phyloP scores from a whole-genome alignment of 495 filamentous ascomycete genomes.

The Penicillium odoratum region DNA sequence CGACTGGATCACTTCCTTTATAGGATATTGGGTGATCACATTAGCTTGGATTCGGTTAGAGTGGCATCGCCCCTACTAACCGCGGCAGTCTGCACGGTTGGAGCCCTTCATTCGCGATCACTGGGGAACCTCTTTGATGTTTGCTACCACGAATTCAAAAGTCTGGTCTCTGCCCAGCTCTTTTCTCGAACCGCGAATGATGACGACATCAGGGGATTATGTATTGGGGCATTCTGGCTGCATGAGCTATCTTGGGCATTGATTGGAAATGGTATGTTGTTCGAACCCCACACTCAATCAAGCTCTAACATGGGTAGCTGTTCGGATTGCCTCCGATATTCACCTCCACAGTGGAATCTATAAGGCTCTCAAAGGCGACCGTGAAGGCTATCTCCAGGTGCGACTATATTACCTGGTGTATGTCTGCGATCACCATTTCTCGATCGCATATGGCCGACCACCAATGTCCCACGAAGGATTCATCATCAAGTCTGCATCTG shows the following conservation, averaged over 20 bases:
- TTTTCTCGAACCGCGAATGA: conserved; percentile 24
- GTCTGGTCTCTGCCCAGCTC: conserved; percentile 18
- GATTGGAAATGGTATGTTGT: conserved; percentile 27
- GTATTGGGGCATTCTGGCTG: conserved; percentile 40
- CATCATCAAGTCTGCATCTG: conserved; percentile 23
- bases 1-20: conserved; percentile 41
- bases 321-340: conserved; percentile 30
- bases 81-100: conserved; percentile 35
- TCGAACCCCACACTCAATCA: background rate
- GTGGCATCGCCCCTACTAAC: conserved; percentile 31
- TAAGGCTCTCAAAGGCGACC: conserved; percentile 29
- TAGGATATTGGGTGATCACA: conserved; percentile 33
- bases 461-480: conserved; percentile 36
- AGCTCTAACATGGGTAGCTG: conserved; percentile 26
- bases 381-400: conserved; percentile 27
- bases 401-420: conserved; percentile 39
- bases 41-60: conserved; percentile 25
- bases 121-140: conserved; percentile 30
- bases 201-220: conserved; percentile 36
- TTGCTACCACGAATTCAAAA: conserved; percentile 30
- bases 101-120: conserved; percentile 29
- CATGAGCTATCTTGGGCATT: conserved; percentile 34
- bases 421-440: conserved; percentile 41
- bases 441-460: conserved; percentile 33
- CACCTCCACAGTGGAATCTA: conserved; percentile 35